A percentile compares a stretch with the other conserved stretches of the same genome.
Conservation (phyloP, 2,329 filamentous ascomycete genomes). For the Trichoderma arundinaceum region DNA sequence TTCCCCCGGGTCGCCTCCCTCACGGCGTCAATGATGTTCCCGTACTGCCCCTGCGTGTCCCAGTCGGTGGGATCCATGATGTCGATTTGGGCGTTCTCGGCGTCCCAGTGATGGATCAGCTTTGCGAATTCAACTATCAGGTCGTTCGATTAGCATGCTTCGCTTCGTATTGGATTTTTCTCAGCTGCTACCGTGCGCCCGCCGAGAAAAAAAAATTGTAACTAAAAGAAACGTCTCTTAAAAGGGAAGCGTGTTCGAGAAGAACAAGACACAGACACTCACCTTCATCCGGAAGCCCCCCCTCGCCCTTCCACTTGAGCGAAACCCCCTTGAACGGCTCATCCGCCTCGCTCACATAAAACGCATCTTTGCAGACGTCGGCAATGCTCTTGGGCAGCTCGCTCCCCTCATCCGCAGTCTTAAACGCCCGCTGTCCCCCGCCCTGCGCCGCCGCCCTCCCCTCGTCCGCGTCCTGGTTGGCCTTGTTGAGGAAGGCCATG, state of each 20-base stretch:
- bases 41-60: conserved; percentile 74
- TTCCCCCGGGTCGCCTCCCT: conserved; percentile 65
- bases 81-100: conserved; percentile 62
- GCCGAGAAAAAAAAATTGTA: not conserved
- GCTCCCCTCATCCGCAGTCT: conserved; percentile 58
- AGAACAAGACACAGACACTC: conserved; percentile 9
- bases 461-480: conserved; percentile 76
- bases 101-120: conserved; percentile 65
- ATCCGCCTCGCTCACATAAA: conserved; percentile 82
- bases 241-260: not conserved
- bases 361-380: conserved; percentile 57
- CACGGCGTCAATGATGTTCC: conserved; percentile 70
- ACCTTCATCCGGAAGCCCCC: conserved; percentile 67
- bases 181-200: not conserved
- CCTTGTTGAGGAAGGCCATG: conserved; percentile 83
- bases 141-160: not conserved
- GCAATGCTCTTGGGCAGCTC: conserved; percentile 65
- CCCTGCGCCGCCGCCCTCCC: conserved; percentile 35
- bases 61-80: conserved; percentile 74
- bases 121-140: conserved; percentile 70
- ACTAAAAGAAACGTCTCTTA: no score
- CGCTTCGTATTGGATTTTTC: no score
- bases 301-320: conserved; percentile 61
- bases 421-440: conserved; percentile 48
- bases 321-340: conserved; percentile 82